Base-by-base conservation (phyloP, 495 filamentous ascomycete genomes). In the Bombardia bombarda region DNA sequence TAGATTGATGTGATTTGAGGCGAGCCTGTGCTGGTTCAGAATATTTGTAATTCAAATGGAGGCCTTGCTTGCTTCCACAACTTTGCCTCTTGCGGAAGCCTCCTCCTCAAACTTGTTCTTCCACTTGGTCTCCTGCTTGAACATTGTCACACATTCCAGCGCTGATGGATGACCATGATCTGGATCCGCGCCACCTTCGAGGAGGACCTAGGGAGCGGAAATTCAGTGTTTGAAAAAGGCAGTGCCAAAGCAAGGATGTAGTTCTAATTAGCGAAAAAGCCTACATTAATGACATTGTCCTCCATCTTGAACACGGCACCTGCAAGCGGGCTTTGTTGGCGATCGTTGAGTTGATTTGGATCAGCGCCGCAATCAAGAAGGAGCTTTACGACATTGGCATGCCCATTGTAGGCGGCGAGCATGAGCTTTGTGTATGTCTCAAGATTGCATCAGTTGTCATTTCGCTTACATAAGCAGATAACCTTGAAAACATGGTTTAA, bases 271-370 rank as follows among this genome's bases (percentile, higher is more conserved):
- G 12, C 3, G 19, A 32, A 26, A 23, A 32, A 19, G 21, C 18
- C 22, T 30, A 69, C 67, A 46, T 72, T 67, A 22, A 72, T 57
- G 1, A 73, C 70, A 7, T 55, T 65, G 40, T 61, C 65, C 45
- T 75, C 73, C 20, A 61, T 65, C 55, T 78, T 78, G 47, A 78
- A 78, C 13, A 78, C 67, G 1, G 73, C 74, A 0, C 74, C 74
- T 9, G 73, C 72, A 1, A 78, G 53, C 4, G 72, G 72, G 35
- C 67, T 72, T 51, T 77, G 73, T n/a, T 70, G 67, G 13, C 62
- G 47, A 42, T 77, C 74, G 36, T 78, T 76, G 7, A 76, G 46
- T 3, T 63, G 57, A 40, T 77, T 77, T 6, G 73, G 65, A 46
- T 78, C 67, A 5, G 69, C 74, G 7, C 70, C 68, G 42, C 73